A percentile compares a stretch with the other conserved stretches of the same genome.
phyloP scores from a whole-genome alignment of 2,329 filamentous ascomycete species.

The Alternaria triticina region DNA sequence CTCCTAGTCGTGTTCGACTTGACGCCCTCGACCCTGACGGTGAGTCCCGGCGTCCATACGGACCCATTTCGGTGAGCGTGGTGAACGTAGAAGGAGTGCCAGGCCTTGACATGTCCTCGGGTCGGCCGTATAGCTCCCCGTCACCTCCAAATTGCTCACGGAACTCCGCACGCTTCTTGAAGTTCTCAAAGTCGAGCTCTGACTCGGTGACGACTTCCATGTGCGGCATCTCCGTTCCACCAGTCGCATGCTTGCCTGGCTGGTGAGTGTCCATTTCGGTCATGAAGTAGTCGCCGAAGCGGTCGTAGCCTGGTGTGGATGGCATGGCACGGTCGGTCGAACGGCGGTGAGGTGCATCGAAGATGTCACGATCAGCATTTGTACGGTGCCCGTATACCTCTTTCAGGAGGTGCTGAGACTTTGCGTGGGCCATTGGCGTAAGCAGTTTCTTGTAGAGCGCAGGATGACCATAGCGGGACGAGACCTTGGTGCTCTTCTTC shows the following conservation, averaged over 20 bases:
- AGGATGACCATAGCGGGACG: slow-evolving; percentile 84
- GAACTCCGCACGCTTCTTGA: slow-evolving; percentile 88
- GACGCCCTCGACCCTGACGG: slow-evolving; percentile 20
- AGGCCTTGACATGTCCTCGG: slow-evolving; percentile 59
- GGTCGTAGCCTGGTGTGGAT: slow-evolving; percentile 62
- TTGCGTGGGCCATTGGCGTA: slow-evolving; percentile 86
- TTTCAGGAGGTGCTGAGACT: slow-evolving; percentile 82
- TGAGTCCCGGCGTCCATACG: slow-evolving; percentile 18
- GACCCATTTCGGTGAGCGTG: slow-evolving; percentile 29
- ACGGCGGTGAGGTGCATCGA: slow-evolving; percentile 30
- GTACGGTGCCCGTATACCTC: slow-evolving; percentile 82
- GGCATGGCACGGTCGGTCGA: slow-evolving; percentile 48
- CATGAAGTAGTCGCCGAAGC: slow-evolving; percentile 76
- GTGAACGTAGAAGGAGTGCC: slow-evolving; percentile 41
- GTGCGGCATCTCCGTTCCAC: slow-evolving; percentile 51
- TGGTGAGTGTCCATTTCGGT: slow-evolving; percentile 72
- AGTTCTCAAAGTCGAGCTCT: slow-evolving; percentile 87
- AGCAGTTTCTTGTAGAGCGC: slow-evolving; percentile 73
- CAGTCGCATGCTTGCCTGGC: slow-evolving; percentile 56
- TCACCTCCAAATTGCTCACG: slow-evolving; percentile 79
- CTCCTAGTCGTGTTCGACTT: slow-evolving; percentile 29
- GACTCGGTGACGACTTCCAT: slow-evolving; percentile 89
- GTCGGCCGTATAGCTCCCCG: slow-evolving; percentile 64
- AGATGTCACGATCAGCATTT: slow-evolving; percentile 57
- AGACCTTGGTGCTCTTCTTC: slow-evolving; percentile 66